These are phyloP conservation scores for Pleurotus giganteus DNA, from an alignment of 768 basidiomycete genomes.

Conservation along the genomic window DNA sequence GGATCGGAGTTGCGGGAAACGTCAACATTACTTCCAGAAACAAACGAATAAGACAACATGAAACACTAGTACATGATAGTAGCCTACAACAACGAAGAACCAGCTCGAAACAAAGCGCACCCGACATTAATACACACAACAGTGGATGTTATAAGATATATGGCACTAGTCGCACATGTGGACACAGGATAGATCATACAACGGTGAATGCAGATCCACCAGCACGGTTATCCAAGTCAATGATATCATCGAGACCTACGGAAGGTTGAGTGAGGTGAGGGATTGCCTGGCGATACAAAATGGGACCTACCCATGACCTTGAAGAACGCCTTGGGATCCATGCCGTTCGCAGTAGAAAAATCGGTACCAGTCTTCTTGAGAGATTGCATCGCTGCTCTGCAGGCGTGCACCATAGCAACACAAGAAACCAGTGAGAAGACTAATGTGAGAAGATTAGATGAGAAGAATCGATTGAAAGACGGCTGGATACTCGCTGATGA, in stretches of 20 bases:
- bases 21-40: too few species aligned
- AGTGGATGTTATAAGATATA: too few species aligned
- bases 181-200: constrained; percentile 3
- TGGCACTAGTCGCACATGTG: too few species aligned
- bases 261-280: not conserved
- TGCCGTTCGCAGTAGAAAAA: constrained; percentile 32
- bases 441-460: constrained; percentile 8
- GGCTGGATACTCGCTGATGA: constrained; percentile 25
- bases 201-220: constrained; percentile 13
- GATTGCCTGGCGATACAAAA: not conserved
- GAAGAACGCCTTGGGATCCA: constrained; percentile 53
- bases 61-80: too few species aligned
- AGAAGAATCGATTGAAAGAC: not conserved
- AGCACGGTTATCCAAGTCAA: constrained; percentile 11
- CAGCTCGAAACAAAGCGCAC: too few species aligned
- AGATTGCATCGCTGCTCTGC: constrained; percentile 44
- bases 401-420: constrained; percentile 46
- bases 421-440: constrained; percentile 49
- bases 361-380: constrained; percentile 51
- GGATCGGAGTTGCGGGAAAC: too few species aligned
- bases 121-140: too few species aligned
- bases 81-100: too few species aligned
- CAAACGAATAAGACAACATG: too few species aligned
- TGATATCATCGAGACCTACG: constrained; percentile 10
- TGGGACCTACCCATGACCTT: constrained; percentile 41